phyloP scores from a whole-genome alignment of 2,329 filamentous ascomycete genomes.

The Pyricularia sp. region DNA sequence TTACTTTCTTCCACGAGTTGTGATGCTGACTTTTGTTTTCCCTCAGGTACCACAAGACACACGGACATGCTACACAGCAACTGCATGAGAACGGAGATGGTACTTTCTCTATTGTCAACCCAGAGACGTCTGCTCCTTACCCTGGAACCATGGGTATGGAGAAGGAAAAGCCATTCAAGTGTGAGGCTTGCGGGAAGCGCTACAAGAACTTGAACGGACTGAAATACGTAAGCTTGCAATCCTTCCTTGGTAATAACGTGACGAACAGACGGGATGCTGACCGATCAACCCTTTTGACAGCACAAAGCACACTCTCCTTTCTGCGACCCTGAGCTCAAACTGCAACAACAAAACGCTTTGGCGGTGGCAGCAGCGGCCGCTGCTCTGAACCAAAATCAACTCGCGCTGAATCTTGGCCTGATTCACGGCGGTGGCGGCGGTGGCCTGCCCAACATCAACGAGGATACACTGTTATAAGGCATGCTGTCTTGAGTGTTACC shows the following conservation, averaged over 20 bases:
- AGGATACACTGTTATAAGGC: conserved; percentile 22
- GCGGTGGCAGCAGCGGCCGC: conserved; percentile 20
- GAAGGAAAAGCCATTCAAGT: conserved; percentile 98
- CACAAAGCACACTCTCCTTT: conserved; percentile 73
- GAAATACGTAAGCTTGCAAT: conserved; percentile 59
- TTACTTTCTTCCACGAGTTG: neutral
- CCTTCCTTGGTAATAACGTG: neutral
- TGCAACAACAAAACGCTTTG: conserved; percentile 22
- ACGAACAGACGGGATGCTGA: neutral
- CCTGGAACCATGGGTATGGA: conserved; percentile 98
- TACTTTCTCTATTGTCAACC: conserved; percentile 96
- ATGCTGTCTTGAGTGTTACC: neutral
- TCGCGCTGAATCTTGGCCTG: conserved; percentile 19
- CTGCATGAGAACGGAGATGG: conserved; percentile 94
- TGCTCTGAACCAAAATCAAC: conserved; percentile 14
- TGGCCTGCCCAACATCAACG: conserved; percentile 28
- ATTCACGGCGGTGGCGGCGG: conserved; percentile 8
- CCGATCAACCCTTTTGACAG: conserved; percentile 19
- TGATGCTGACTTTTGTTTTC: neutral
- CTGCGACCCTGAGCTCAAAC: conserved; percentile 69
- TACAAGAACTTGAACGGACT: conserved; percentile 99
- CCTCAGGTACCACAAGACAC: conserved; percentile 55
- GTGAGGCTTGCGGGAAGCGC: conserved; percentile 90
- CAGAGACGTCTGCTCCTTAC: conserved; percentile 85
- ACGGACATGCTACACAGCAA: conserved; percentile 93